These are phyloP conservation scores for Yamadazyma scolyti DNA, from an alignment of 805 yeast species.

Conservation along the genomic window DNA sequence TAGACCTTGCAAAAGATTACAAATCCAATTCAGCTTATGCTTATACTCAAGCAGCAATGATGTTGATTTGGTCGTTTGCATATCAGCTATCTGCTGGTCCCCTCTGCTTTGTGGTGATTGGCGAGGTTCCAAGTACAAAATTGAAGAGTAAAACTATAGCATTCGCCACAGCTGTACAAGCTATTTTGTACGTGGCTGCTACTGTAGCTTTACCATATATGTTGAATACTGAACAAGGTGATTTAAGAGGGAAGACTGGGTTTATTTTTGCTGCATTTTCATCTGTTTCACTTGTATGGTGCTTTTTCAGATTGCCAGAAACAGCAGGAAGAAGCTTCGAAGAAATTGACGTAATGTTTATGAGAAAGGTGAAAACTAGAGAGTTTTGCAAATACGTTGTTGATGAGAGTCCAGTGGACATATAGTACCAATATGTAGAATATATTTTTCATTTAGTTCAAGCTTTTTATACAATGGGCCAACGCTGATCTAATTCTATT, in stretches of 20 bases:
- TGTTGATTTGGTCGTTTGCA: slow-evolving; percentile 14
- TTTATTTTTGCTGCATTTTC: slow-evolving; percentile 33
- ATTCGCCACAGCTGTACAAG: slow-evolving; percentile 22
- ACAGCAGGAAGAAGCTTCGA: slow-evolving; percentile 52
- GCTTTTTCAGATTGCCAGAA: slow-evolving; percentile 52
- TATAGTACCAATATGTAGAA: too few relatives aligned
- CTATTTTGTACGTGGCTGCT: slow-evolving; percentile 21
- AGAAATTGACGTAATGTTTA: slow-evolving; percentile 53
- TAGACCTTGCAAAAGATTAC: slow-evolving; percentile 14
- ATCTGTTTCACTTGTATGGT: slow-evolving; percentile 29
- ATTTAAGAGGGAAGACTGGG: slow-evolving; percentile 40
- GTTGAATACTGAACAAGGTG: slow-evolving; percentile 36
- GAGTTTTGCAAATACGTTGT: too few relatives aligned
- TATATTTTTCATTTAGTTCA: too few relatives aligned
- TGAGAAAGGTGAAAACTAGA: too few relatives aligned
- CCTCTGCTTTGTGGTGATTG: slow-evolving; percentile 30
- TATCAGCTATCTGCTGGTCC: slow-evolving; percentile 42
- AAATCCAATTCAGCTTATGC: slow-evolving; percentile 13
- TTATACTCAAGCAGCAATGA: slow-evolving; percentile 19
- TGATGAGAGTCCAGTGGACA: too few relatives aligned
- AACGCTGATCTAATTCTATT: slow-evolving; percentile 1
- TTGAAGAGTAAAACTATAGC: slow-evolving; percentile 38
- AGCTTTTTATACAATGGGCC: too few relatives aligned
- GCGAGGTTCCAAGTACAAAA: slow-evolving; percentile 35
- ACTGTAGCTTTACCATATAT: slow-evolving; percentile 25